These are phyloP conservation scores for Pleurotus salmoneostramineus DNA, from an alignment of 768 basidiomycete species.

Conservation along the genomic window DNA sequence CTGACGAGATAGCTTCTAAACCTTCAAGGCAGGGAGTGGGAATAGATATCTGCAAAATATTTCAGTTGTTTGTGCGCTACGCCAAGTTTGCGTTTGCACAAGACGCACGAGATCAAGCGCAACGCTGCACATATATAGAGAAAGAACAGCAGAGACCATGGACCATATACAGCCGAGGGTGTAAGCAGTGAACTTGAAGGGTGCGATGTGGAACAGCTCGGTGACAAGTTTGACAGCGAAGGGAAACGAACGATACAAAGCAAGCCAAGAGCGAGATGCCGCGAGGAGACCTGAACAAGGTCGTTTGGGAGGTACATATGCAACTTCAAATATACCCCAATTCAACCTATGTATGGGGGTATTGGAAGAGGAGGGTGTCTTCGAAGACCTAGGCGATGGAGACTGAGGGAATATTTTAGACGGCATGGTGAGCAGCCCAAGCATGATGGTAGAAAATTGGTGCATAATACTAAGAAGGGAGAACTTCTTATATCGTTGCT, in stretches of 20 bases:
- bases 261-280: constrained; percentile 5
- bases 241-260: constrained; percentile 5
- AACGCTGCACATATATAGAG: constrained; percentile 27
- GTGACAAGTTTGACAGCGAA: constrained; percentile 17
- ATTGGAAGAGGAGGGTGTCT: neutral
- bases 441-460: neutral
- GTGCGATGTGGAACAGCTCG: constrained; percentile 20
- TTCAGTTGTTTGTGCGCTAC: neutral
- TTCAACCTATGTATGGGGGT: constrained; percentile 12
- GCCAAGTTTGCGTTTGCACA: constrained; percentile 10
- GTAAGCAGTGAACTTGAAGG: constrained; percentile 18
- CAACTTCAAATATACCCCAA: constrained; percentile 32
- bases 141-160: constrained; percentile 26
- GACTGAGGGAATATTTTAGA: neutral
- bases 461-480: neutral
- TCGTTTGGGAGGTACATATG: constrained; percentile 18
- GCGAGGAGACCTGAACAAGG: neutral
- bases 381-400: too few relatives aligned
- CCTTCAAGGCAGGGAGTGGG: constrained; percentile 6
- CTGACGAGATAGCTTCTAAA: neutral
- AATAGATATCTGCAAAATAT: constrained; percentile 11
- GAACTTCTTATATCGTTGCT: neutral
- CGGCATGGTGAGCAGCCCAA: neutral
- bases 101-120: constrained; percentile 28
- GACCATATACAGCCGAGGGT: constrained; percentile 24